Percentiles rank a stretch among this genome's conserved stretches.
Conservation (phyloP, 2,329 filamentous ascomycete genomes). For the Moelleriella libera region DNA sequence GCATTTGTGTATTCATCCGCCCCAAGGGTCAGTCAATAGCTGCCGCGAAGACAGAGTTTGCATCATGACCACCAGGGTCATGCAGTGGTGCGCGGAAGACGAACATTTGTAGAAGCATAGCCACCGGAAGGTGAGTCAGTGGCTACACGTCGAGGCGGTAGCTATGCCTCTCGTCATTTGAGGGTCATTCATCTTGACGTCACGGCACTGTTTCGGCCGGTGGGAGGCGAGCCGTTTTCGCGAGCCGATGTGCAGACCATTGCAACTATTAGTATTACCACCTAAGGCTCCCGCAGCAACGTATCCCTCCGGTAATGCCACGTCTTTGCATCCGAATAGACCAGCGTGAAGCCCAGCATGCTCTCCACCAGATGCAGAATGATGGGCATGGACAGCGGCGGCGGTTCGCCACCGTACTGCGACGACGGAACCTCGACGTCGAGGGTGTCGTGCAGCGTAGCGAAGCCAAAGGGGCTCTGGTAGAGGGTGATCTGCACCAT, state of each 20-base stretch:
- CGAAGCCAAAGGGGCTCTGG: slow-evolving; percentile 29
- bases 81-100: no score
- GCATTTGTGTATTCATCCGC: no score
- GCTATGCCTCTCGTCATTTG: no score
- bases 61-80: no score
- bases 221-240: no score
- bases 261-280: neutral
- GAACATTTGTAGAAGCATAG: no score
- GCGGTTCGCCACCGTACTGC: slow-evolving; percentile 15
- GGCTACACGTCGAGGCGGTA: no score
- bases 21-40: no score
- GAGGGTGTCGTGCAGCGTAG: slow-evolving; percentile 28
- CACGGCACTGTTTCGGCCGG: no score
- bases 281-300: neutral
- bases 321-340: slow-evolving; percentile 8
- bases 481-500: slow-evolving; percentile 25
- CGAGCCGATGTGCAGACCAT: neutral
- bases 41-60: no score
- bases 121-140: no score
- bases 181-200: no score
- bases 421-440: slow-evolving; percentile 19
- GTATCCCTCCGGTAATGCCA: slow-evolving; percentile 14
- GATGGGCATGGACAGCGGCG: slow-evolving; percentile 24
- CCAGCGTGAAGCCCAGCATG: slow-evolving; percentile 26
- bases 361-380: slow-evolving; percentile 31